Evolutionary conservation across 441 rosid species (phyloP).

Genomic region (Euphorbia schlechtendalii): DNA sequence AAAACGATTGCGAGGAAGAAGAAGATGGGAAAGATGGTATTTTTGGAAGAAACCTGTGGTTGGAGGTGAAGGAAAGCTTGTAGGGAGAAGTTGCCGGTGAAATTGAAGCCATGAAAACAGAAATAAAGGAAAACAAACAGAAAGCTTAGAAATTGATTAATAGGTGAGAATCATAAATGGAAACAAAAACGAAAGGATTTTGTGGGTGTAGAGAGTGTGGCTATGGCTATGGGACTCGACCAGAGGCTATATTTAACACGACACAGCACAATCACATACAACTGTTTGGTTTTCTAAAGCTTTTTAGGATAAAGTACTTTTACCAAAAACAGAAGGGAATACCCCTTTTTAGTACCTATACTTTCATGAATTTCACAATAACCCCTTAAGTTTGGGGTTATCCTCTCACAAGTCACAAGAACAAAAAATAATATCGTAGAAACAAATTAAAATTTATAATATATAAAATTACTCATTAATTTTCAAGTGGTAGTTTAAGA

Average conservation of each 20-base stretch:
- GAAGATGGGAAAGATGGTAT: constrained; percentile 36
- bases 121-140: not conserved
- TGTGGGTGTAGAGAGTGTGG: constrained; percentile 1
- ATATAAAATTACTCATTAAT: no score
- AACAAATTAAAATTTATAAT: no score
- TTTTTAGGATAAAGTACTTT: not conserved
- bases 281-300: not conserved
- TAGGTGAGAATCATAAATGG: not conserved
- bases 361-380: no score
- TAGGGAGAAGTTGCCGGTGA: constrained; percentile 43
- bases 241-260: not conserved
- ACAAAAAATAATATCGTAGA: no score
- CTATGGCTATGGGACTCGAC: not conserved
- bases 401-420: no score
- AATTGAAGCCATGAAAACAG: constrained; percentile 47
- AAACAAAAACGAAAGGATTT: not conserved
- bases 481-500: no score
- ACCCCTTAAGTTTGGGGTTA: no score
- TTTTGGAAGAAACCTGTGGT: constrained; percentile 24
- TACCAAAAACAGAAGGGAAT: no score
- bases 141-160: not conserved
- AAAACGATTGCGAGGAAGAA: constrained; percentile 6
- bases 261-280: not conserved
- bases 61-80: constrained; percentile 33
- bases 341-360: no score